Percentiles rank a stretch among this genome's conserved stretches.
These are phyloP conservation scores for Jaapia argillacea DNA, from an alignment of 768 basidiomycete species.

Conservation along the genomic window DNA sequence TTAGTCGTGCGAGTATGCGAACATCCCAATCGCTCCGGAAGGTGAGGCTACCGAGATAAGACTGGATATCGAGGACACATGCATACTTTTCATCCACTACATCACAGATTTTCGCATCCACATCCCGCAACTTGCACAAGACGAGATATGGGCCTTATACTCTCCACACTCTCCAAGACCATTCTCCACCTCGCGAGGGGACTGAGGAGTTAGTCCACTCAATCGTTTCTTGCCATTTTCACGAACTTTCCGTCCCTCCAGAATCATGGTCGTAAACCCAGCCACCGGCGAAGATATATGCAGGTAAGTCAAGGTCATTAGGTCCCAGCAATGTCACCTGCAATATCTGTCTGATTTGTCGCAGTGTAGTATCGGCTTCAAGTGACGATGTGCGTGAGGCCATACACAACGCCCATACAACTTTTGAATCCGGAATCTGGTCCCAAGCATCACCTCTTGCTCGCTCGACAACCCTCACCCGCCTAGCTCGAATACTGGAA, in stretches of 20 bases:
- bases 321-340: slow-evolving; percentile 1
- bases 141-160: background rate
- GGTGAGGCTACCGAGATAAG: no score
- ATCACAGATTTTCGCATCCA: no score
- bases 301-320: slow-evolving; percentile 26
- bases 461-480: slow-evolving; percentile 57
- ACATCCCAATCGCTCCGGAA: no score
- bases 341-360: background rate
- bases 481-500: slow-evolving; percentile 55
- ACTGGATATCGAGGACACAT: no score
- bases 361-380: slow-evolving; percentile 47
- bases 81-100: no score
- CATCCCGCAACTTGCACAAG: no score
- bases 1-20: no score
- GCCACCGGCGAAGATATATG: slow-evolving; percentile 53
- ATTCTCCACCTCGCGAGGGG: background rate
- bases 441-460: slow-evolving; percentile 45
- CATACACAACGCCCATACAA: slow-evolving; percentile 43
- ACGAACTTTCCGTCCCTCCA: slow-evolving; percentile 11
- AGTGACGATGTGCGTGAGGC: slow-evolving; percentile 38
- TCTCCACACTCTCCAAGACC: background rate
- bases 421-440: slow-evolving; percentile 64
- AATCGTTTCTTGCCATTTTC: background rate
- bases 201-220: background rate
- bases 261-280: slow-evolving; percentile 53